A percentile compares a stretch with the other conserved stretches of the same genome.
Conservation (phyloP, 805 yeast genomes). For the Yarrowia deformans region DNA sequence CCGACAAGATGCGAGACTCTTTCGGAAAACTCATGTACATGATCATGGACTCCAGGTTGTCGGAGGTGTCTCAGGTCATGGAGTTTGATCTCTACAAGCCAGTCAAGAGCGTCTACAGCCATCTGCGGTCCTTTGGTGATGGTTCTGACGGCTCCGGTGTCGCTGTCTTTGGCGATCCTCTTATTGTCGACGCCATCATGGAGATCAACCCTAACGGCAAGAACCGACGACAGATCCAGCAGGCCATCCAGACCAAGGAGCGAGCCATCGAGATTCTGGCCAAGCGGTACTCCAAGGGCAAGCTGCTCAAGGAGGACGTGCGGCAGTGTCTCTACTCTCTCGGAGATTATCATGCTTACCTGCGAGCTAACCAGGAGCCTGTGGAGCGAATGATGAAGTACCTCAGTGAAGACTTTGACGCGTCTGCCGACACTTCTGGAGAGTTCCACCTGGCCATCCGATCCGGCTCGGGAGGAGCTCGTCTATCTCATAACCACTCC, state of each 20-base stretch:
- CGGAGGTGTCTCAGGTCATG: slow-evolving; percentile 72
- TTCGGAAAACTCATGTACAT: slow-evolving; percentile 83
- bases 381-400: slow-evolving; percentile 66
- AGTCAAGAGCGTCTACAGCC: slow-evolving; percentile 64
- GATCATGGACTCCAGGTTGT: slow-evolving; percentile 82
- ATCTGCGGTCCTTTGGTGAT: slow-evolving; percentile 53
- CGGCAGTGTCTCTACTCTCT: slow-evolving; percentile 76
- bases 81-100: slow-evolving; percentile 81
- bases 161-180: slow-evolving; percentile 62
- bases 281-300: slow-evolving; percentile 52
- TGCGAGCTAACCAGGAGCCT: slow-evolving; percentile 72
- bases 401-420: slow-evolving; percentile 57
- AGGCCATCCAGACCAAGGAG: slow-evolving; percentile 71
- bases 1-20: slow-evolving; percentile 78
- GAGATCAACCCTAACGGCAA: slow-evolving; percentile 69
- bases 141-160: slow-evolving; percentile 40
- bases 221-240: slow-evolving; percentile 60
- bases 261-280: slow-evolving; percentile 69
- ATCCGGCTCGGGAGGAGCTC: slow-evolving; percentile 71
- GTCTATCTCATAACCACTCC: slow-evolving; percentile 74
- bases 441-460: slow-evolving; percentile 64
- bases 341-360: slow-evolving; percentile 78
- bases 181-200: slow-evolving; percentile 68
- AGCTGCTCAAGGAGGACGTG: slow-evolving; percentile 64
- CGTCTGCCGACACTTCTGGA: slow-evolving; percentile 48